Conservation (phyloP, 2,329 filamentous ascomycete species). For the Verticillium zaregamsianum region DNA sequence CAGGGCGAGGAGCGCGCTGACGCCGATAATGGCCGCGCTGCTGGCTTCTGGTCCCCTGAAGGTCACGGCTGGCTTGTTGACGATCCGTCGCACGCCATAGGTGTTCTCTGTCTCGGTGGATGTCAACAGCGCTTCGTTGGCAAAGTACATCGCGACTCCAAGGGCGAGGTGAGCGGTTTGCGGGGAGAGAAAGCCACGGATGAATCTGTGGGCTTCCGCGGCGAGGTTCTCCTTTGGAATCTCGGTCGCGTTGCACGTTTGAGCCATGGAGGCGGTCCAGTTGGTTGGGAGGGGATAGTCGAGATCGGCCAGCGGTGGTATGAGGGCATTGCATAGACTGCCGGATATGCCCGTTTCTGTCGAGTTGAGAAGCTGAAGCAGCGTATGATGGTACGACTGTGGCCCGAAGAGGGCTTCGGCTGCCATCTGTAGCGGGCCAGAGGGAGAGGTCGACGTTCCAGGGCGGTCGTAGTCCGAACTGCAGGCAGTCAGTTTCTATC, state of each 20-base stretch:
- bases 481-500: background rate
- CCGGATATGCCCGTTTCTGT: background rate
- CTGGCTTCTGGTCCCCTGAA: slow-evolving; percentile 4
- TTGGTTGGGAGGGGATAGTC: background rate
- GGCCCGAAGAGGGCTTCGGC: slow-evolving; percentile 9
- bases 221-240: slow-evolving; percentile 4
- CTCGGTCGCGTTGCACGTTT: slow-evolving; percentile 5
- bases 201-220: background rate
- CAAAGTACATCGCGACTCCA: slow-evolving; percentile 9
- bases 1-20: slow-evolving; percentile 8
- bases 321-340: background rate
- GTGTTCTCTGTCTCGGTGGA: slow-evolving; percentile 6
- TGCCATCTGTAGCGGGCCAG: slow-evolving; percentile 7
- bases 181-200: background rate
- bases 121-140: slow-evolving; percentile 8
- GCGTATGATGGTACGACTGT: slow-evolving; percentile 5
- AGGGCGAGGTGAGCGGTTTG: background rate
- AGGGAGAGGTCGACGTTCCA: slow-evolving; percentile 3
- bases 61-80: slow-evolving; percentile 6
- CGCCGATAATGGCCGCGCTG: background rate
- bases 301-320: background rate
- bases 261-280: slow-evolving; percentile 9
- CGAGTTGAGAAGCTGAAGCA: slow-evolving; percentile 6
- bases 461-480: slow-evolving; percentile 7
- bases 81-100: slow-evolving; percentile 9